These are phyloP conservation scores for Trametes punicea DNA, from an alignment of 768 basidiomycete genomes.

Conservation along the genomic window DNA sequence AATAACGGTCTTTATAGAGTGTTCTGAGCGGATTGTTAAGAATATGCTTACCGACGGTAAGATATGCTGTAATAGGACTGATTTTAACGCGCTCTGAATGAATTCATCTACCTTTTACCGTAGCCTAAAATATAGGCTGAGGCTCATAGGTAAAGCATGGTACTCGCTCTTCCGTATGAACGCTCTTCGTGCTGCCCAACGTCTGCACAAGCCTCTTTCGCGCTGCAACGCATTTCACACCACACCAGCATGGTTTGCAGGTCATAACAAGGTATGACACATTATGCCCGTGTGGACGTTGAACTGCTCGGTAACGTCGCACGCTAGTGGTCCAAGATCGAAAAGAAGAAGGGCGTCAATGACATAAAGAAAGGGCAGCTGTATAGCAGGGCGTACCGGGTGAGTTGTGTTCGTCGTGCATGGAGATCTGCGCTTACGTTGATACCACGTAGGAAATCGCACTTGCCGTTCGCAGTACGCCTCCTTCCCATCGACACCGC, in stretches of 20 bases:
- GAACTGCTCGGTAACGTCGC: not conserved
- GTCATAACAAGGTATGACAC: conserved; percentile 41
- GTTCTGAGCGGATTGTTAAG: too few species aligned
- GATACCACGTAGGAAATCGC: conserved; percentile 51
- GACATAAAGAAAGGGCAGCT: conserved; percentile 57
- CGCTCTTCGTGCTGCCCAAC: conserved; percentile 3
- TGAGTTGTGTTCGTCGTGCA: conserved; percentile 31
- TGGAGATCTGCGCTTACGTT: conserved; percentile 2
- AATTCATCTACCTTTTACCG: too few species aligned
- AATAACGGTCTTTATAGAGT: too few species aligned
- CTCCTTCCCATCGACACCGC: not conserved
- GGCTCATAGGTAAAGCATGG: not conserved
- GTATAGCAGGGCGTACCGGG: conserved; percentile 54
- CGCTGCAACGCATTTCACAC: conserved; percentile 28
- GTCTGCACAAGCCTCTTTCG: not conserved
- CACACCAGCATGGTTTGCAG: conserved; percentile 29
- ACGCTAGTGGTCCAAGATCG: conserved; percentile 72
- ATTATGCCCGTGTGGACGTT: not conserved
- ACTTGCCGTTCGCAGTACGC: conserved; percentile 56
- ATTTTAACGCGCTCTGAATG: too few species aligned
- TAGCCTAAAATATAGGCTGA: too few species aligned
- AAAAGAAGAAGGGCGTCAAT: conserved; percentile 62
- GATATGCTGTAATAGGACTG: too few species aligned
- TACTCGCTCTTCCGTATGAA: not conserved
- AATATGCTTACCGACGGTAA: too few species aligned